Evolutionary conservation across 2,329 filamentous ascomycete species (phyloP).

Genomic region (Arachnopeziza araneosa): DNA sequence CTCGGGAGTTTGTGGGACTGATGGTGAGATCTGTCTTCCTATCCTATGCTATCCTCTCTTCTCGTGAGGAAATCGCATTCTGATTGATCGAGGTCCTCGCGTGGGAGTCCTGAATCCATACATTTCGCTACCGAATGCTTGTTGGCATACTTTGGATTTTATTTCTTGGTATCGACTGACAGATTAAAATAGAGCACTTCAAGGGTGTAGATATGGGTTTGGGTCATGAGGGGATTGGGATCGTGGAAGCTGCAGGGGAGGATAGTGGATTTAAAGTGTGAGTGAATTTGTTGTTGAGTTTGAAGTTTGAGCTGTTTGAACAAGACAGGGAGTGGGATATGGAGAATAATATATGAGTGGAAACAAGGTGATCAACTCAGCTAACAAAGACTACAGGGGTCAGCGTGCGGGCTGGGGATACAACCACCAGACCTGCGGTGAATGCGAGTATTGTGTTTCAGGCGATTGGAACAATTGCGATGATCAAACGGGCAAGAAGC

Average conservation of each 20-base stretch:
- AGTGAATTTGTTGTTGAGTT: background rate
- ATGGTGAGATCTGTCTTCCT: slow-evolving; percentile 10
- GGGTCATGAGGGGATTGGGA: slow-evolving; percentile 22
- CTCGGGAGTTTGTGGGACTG: slow-evolving; percentile 60
- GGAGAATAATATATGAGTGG: too few species aligned
- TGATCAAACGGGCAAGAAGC: slow-evolving; percentile 27
- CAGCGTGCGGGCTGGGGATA: slow-evolving; percentile 44
- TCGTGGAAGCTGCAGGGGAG: slow-evolving; percentile 35
- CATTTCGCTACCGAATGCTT: too few species aligned
- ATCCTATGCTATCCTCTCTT: too few species aligned
- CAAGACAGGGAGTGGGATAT: too few species aligned
- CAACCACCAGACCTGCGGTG: slow-evolving; percentile 34
- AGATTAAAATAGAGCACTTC: slow-evolving; percentile 32
- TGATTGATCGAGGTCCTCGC: too few species aligned
- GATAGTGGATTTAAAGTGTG: slow-evolving; percentile 27
- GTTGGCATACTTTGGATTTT: too few species aligned
- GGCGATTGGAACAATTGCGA: slow-evolving; percentile 38
- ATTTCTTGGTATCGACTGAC: too few species aligned
- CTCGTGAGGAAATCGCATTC: too few species aligned
- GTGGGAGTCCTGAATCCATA: too few species aligned
- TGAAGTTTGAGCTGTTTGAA: too few species aligned
- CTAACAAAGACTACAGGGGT: slow-evolving; percentile 23
- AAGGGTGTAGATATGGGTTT: slow-evolving; percentile 27
- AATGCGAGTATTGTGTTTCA: slow-evolving; percentile 37
- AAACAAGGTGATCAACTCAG: background rate